Conservation (phyloP, 2,329 filamentous ascomycete species). For the Aspergillus sp. region DNA sequence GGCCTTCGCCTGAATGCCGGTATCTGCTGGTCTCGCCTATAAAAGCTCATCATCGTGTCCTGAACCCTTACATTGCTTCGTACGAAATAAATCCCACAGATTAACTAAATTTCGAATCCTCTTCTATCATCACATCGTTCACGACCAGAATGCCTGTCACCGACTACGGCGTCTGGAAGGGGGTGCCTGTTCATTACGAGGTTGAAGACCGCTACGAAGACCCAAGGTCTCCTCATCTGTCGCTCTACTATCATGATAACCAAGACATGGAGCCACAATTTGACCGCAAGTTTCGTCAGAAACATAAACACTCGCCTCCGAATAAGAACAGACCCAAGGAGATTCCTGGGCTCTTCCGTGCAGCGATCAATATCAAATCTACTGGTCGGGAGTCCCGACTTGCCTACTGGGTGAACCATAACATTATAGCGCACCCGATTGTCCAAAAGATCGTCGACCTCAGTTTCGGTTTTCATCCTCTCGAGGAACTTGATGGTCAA, state of each 20-base stretch:
- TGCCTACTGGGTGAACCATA: constrained; percentile 16
- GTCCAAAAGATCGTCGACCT: constrained; percentile 9
- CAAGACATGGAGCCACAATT: neutral
- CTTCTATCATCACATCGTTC: neutral
- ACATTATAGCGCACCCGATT: constrained; percentile 13
- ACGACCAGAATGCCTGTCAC: constrained; percentile 13
- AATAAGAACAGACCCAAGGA: constrained; percentile 3
- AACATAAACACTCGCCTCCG: neutral
- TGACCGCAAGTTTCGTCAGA: constrained; percentile 1
- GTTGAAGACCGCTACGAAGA: constrained; percentile 10
- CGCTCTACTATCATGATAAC: constrained; percentile 14
- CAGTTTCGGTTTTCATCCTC: constrained; percentile 11
- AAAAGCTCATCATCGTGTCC: neutral
- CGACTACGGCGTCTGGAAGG: constrained; percentile 21
- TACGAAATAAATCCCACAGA: neutral
- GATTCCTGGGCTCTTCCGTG: constrained; percentile 12
- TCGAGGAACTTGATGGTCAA: constrained; percentile 1
- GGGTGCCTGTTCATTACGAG: constrained; percentile 7
- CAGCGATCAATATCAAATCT: constrained; percentile 21
- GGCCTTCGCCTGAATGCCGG: neutral
- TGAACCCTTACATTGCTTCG: neutral
- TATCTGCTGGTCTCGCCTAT: neutral
- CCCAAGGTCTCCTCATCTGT: constrained; percentile 12
- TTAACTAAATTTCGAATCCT: neutral
- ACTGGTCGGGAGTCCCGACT: constrained; percentile 16